Percentiles rank a stretch among this genome's conserved stretches.
These are phyloP conservation scores for Aspergillus novofumigatus DNA, from an alignment of 2,329 filamentous ascomycete genomes.

Conservation along the genomic window DNA sequence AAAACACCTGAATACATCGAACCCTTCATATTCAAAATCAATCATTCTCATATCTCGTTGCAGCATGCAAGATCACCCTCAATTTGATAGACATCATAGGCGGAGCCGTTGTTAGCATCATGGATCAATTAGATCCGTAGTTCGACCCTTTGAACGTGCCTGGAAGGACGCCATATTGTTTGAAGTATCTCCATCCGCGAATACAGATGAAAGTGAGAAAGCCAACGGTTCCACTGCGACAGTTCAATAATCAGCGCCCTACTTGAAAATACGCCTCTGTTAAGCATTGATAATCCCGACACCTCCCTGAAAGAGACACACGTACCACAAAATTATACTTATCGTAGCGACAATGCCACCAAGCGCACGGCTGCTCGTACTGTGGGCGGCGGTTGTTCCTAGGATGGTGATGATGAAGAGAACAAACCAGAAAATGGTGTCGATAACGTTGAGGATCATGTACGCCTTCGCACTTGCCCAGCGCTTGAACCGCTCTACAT, in stretches of 20 bases:
- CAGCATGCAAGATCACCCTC: background rate
- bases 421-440: constrained; percentile 23
- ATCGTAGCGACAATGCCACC: constrained; percentile 15
- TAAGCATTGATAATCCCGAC: background rate
- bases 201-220: constrained; percentile 15
- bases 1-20: background rate
- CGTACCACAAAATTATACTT: constrained; percentile 13
- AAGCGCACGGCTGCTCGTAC: constrained; percentile 14
- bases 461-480: constrained; percentile 21
- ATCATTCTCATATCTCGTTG: background rate
- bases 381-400: constrained; percentile 7
- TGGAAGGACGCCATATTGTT: constrained; percentile 7
- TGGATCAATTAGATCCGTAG: background rate
- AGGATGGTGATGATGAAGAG: constrained; percentile 21
- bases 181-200: constrained; percentile 9
- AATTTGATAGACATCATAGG: background rate
- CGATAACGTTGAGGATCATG: constrained; percentile 19
- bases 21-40: background rate
- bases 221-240: constrained; percentile 4
- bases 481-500: constrained; percentile 14
- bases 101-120: background rate
- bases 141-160: background rate
- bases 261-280: background rate
- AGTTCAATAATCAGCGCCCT: background rate
- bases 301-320: background rate